Evolutionary conservation across 768 basidiomycete species (phyloP).

Genomic region (Melanogaster broomeanus): DNA sequence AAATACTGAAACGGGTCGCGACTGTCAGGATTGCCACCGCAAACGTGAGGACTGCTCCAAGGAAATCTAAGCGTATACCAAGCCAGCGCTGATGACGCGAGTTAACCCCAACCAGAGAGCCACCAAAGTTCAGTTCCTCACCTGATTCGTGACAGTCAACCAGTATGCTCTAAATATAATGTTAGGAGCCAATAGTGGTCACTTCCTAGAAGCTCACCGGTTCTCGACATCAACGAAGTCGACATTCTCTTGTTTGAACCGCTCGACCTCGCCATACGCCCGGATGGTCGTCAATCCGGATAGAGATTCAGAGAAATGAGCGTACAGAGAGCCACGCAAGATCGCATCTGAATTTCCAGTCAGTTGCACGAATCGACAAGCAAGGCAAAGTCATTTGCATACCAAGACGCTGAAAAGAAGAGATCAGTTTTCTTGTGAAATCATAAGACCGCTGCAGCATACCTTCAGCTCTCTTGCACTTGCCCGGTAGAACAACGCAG

Average conservation of each 20-base stretch:
- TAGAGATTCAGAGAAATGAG: slow-evolving; percentile 90
- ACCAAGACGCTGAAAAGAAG: slow-evolving; percentile 52
- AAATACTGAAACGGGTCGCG: slow-evolving; percentile 69
- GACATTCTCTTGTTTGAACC: slow-evolving; percentile 78
- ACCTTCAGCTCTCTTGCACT: slow-evolving; percentile 89
- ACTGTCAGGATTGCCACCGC: slow-evolving; percentile 80
- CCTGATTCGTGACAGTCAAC: slow-evolving; percentile 84
- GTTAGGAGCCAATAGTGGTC: background rate
- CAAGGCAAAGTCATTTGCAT: slow-evolving; percentile 8
- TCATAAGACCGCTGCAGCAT: slow-evolving; percentile 7
- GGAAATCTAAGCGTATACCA: slow-evolving; percentile 84
- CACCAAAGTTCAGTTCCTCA: slow-evolving; percentile 15
- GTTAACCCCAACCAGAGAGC: background rate
- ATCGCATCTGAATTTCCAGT: slow-evolving; percentile 59
- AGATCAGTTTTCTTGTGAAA: slow-evolving; percentile 1
- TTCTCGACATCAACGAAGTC: slow-evolving; percentile 84
- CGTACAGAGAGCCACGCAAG: slow-evolving; percentile 84
- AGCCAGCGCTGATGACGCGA: slow-evolving; percentile 67
- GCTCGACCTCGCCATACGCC: slow-evolving; percentile 77
- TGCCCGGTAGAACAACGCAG: slow-evolving; percentile 80
- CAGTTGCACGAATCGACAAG: background rate
- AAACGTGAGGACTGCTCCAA: slow-evolving; percentile 73
- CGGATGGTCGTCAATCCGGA: slow-evolving; percentile 86
- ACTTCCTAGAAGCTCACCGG: slow-evolving; percentile 42
- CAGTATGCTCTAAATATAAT: slow-evolving; percentile 66